Base-by-base conservation (phyloP, 2,329 filamentous ascomycete genomes). In the Arachnomyces sp. region DNA sequence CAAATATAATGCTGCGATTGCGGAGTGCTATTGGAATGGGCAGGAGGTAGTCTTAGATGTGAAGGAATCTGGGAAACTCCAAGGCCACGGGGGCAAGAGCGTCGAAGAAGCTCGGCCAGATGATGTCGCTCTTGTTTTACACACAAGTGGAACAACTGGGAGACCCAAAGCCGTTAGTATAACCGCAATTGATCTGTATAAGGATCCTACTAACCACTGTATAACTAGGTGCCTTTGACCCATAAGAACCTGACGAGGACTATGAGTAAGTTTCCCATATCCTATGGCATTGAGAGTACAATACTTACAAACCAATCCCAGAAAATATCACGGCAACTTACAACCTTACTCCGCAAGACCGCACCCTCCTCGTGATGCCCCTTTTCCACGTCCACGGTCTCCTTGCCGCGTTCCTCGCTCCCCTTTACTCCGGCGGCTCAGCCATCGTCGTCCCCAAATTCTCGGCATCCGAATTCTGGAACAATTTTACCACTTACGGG, bases 381-480 rank as follows among this genome's bases (percentile, higher is more conserved):
- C 73, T 93, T 2, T 93, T 93, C 72, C 86, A 93, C 63, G 86
- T 93, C 36, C 86, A 92, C 57, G 87, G 87, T n/a, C 73, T 94
- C 2, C 72, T 93, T 11, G 88, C 86, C 45, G 86, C 78, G 14
- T 84, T 93, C 52, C 73, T 94, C 3, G 83, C 84, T 2, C 84
- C 86, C 1, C 71, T 94, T 8, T 71, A 74, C 49, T 82, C 82
- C 2, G 82, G 82, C 20, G 84, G 86, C 40, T 89, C 84, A 5
- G 82, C 88, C 45, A 72, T 94, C 42, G 82, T 93, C 4, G 86
- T 86, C 2, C 54, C 71, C 39, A 83, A 81, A 55, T 93, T 93
- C 73, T 90, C 84, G 3, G 85, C 87, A 7, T 75, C 76, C 1
- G 80, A 84, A 14, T 94, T 94, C 65, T 94, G 87, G 87, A 61